These are phyloP conservation scores for Limonium bicolor DNA, from an alignment of 148 eudicot genomes.

Conservation along the genomic window DNA sequence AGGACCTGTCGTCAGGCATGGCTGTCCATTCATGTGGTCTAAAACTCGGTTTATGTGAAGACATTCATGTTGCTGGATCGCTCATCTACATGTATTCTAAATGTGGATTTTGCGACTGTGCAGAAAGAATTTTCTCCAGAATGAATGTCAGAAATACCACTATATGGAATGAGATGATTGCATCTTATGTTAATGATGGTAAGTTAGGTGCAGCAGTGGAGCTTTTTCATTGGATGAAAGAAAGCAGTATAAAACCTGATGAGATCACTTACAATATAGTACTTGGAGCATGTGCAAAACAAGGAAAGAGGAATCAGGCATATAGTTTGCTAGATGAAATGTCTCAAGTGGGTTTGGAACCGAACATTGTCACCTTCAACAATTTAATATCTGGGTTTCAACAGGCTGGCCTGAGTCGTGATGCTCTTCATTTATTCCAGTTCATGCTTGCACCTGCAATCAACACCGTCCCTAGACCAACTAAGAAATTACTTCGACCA, in stretches of 20 bases:
- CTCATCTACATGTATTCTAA: conserved; percentile 34
- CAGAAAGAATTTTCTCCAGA: conserved; percentile 20
- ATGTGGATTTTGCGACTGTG: conserved; percentile 24
- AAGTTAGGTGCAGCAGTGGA: conserved; percentile 14
- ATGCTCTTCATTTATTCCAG: conserved; percentile 33
- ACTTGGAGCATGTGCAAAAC: conserved; percentile 28
- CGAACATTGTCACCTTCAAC: conserved; percentile 28
- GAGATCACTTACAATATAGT: conserved; percentile 35
- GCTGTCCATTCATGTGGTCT: conserved; percentile 33
- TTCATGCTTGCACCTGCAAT: conserved; percentile 23
- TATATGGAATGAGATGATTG: conserved; percentile 47
- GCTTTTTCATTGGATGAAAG: conserved; percentile 22
- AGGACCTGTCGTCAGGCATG: conserved; percentile 23
- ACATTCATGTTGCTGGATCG: conserved; percentile 28
- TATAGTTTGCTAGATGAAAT: conserved; percentile 24
- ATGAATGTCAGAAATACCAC: conserved; percentile 21
- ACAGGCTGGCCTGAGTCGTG: conserved; percentile 24
- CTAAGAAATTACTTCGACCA: conserved; percentile 10
- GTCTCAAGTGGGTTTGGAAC: conserved; percentile 22
- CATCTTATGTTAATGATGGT: conserved; percentile 30
- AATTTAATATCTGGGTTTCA: conserved; percentile 37
- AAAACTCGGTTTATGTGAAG: conserved; percentile 15
- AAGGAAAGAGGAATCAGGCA: conserved; percentile 23
- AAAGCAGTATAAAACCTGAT: conserved; percentile 24
- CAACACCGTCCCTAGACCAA: conserved; percentile 7